phyloP scores from a whole-genome alignment of 2,329 filamentous ascomycete genomes.

The Lasiodiplodia hormozganensis region DNA sequence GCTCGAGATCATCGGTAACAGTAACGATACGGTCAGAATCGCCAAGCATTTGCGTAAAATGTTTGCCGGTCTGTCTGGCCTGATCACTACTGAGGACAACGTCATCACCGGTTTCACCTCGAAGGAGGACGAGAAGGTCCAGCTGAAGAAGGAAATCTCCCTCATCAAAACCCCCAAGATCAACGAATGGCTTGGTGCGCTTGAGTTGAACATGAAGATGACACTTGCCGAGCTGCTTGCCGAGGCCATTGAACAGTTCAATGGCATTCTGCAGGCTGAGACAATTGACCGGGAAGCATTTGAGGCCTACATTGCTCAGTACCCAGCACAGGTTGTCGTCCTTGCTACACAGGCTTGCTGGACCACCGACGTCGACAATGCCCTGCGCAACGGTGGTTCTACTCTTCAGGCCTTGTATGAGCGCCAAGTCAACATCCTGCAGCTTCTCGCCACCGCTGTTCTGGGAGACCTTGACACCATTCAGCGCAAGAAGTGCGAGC shows the following conservation, averaged over 20 bases:
- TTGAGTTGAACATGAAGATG: constrained; percentile 92
- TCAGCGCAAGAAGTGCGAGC: constrained; percentile 94
- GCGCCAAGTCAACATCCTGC: constrained; percentile 82
- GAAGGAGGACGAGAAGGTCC: constrained; percentile 90
- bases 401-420: constrained; percentile 75
- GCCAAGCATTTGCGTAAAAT: constrained; percentile 99
- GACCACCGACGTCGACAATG: constrained; percentile 85
- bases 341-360: constrained; percentile 92
- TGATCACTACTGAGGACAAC: constrained; percentile 88
- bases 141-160: constrained; percentile 88
- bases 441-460: constrained; percentile 85
- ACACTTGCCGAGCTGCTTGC: constrained; percentile 89
- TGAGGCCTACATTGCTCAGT: constrained; percentile 79
- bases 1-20: constrained; percentile 98
- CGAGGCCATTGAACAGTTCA: constrained; percentile 84
- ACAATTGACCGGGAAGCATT: constrained; percentile 74
- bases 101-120: constrained; percentile 92
- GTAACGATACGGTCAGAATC: constrained; percentile 93
- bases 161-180: constrained; percentile 93
- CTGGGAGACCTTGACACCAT: constrained; percentile 87
- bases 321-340: constrained; percentile 94
- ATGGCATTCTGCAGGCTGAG: constrained; percentile 75
- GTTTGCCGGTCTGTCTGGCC: constrained; percentile 94
- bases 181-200: constrained; percentile 96
- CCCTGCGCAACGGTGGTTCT: constrained; percentile 74